Base-by-base conservation (phyloP, 1,284 basidiomycete species). In the Phylloporus sp. region DNA sequence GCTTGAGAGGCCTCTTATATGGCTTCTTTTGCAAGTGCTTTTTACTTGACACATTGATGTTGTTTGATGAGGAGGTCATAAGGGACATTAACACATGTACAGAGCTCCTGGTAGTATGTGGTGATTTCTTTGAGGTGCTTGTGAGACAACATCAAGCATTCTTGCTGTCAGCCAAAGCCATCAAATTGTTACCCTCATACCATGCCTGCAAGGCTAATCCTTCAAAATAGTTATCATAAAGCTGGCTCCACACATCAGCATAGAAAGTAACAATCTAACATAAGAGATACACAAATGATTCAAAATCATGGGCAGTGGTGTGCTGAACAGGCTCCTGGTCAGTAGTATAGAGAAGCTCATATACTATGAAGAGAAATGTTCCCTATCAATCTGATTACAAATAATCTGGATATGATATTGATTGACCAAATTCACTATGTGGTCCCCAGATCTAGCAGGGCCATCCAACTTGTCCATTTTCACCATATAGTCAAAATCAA, bases 221-320 rank as follows among this genome's bases (percentile, higher is more conserved):
- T 17, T 53, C 11, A 20, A 39, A 11, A 10, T 10, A 52, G n/a
- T 37, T 23, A 25, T 52, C 32, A 14, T 10, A n/a, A 41, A 62
- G 25, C 49, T 62, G n/a, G 60, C 60, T 62, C 7, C 32, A 7
- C 6, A 25, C 47, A 27, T 47, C 47, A 7, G 32, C 11, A 10
- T 52, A 52, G 19, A 62, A 25, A 8, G 12, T 62, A 11, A 52
- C 19, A 25, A 62, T 62, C 60, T 35, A 62, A 39, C 35, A 62
- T n/a, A 62, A 25, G 15, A 62, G 32, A 20, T 62, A 52, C 11
- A 62, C 47, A 20, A 62, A 62, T 27, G 47, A 62, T 52, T 62
- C 47, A 11, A 62, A 32, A 12, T 62, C 32, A 12, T 62, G 60
- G 32, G 47, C 35, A 4, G n/a, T 25, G 27, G 19, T 62, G 15